Evolutionary conservation across 164 flowering plant genomes (phyloP).

Genomic region (Annona squamosa): DNA sequence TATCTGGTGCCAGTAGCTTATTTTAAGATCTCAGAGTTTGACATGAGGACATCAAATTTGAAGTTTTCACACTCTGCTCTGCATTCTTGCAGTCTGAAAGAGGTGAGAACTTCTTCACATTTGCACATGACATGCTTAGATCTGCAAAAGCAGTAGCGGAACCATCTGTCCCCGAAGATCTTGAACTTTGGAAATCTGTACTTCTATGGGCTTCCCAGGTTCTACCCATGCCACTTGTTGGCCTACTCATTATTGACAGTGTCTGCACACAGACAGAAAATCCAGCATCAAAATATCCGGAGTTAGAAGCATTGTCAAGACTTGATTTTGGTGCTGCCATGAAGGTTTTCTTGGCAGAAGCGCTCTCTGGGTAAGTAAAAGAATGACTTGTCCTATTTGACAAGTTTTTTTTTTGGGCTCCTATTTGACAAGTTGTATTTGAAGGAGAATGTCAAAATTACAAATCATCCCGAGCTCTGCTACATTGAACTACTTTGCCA

Average conservation of each 20-base stretch:
- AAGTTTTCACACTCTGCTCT: not conserved
- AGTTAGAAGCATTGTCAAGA: conserved; percentile 77
- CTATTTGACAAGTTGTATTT: too few species aligned
- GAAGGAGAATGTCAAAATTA: too few species aligned
- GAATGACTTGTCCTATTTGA: not conserved
- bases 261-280: conserved; percentile 58
- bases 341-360: conserved; percentile 84
- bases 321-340: conserved; percentile 87
- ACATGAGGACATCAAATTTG: not conserved
- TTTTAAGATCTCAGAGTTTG: not conserved
- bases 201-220: conserved; percentile 91
- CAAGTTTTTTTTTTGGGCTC: too few species aligned
- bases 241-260: conserved; percentile 71
- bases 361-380: conserved; percentile 77
- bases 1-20: not conserved
- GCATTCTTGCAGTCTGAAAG: conserved; percentile 54
- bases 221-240: conserved; percentile 97
- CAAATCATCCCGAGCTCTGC: too few species aligned
- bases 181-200: conserved; percentile 87
- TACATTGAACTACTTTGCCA: too few species aligned
- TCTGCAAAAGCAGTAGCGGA: conserved; percentile 77
- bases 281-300: conserved; percentile 59
- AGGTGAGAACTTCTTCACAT: conserved; percentile 84
- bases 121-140: conserved; percentile 85
- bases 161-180: conserved; percentile 54